A percentile compares a stretch with the other conserved stretches of the same genome.
Evolutionary conservation across 305 asterid genomes (phyloP).

Genomic region (Fraxinus nigra): DNA sequence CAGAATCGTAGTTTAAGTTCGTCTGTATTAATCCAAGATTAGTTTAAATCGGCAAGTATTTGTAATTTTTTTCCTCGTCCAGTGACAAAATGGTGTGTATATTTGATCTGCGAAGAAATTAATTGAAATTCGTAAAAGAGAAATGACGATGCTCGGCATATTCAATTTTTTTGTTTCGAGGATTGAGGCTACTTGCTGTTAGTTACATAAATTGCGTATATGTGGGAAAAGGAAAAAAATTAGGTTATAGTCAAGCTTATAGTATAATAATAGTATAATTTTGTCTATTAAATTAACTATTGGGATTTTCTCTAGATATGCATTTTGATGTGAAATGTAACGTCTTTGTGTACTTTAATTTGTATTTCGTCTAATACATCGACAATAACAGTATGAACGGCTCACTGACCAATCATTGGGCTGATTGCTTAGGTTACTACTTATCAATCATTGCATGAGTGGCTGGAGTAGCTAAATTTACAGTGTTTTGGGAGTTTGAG

Average conservation of each 20-base stretch:
- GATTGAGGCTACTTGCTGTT: conserved; percentile 18
- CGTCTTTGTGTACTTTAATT: background rate
- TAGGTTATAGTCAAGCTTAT: background rate
- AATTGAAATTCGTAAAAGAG: background rate
- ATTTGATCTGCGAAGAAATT: conserved; percentile 22
- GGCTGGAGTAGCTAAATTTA: background rate
- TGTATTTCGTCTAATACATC: background rate
- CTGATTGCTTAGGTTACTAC: background rate
- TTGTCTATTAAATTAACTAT: background rate
- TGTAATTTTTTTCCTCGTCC: conserved; percentile 5
- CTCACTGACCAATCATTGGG: background rate
- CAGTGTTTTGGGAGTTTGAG: background rate
- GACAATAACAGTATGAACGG: background rate
- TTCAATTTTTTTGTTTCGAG: conserved; percentile 5
- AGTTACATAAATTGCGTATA: conserved; percentile 1
- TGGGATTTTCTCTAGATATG: conserved; percentile 5
- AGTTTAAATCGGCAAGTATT: background rate
- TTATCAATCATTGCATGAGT: background rate
- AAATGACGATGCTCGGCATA: conserved; percentile 5
- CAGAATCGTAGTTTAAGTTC: background rate
- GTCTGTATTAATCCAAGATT: background rate
- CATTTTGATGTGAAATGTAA: conserved; percentile 1
- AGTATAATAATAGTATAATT: background rate
- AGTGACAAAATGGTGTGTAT: background rate
- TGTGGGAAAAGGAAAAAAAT: background rate